Conservation (phyloP, 768 basidiomycete genomes). For the Suillus bovinus region DNA sequence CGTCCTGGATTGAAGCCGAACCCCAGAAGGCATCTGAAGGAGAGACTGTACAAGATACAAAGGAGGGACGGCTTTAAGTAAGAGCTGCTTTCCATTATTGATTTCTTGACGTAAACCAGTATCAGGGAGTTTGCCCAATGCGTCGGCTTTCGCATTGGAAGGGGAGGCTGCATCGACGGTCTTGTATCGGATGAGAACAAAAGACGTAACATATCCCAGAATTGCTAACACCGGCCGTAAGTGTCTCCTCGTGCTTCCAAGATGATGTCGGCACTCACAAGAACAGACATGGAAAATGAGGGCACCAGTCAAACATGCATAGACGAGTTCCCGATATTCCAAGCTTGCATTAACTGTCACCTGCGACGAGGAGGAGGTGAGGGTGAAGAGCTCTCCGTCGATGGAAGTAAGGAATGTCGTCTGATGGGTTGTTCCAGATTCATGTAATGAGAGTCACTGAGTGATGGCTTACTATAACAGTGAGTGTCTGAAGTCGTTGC, state of each 20-base stretch:
- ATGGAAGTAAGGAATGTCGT: conserved; percentile 30
- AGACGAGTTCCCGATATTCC: conserved; percentile 24
- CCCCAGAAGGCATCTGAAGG: background rate
- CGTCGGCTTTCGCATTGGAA: background rate
- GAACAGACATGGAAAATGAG: conserved; percentile 32
- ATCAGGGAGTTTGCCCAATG: too few species aligned
- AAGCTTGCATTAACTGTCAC: conserved; percentile 15
- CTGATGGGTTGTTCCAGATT: conserved; percentile 14
- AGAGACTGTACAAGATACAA: background rate
- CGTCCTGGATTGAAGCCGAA: background rate
- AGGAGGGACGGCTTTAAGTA: background rate
- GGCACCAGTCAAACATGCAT: conserved; percentile 32
- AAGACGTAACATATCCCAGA: conserved; percentile 30
- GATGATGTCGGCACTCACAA: conserved; percentile 17
- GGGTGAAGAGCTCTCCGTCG: conserved; percentile 30
- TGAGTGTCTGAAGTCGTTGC: conserved; percentile 29
- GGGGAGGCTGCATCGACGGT: conserved; percentile 16
- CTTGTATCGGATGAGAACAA: conserved; percentile 27
- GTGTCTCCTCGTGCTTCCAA: background rate
- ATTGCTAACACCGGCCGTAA: conserved; percentile 17
- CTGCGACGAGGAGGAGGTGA: conserved; percentile 23
- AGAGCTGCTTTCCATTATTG: background rate
- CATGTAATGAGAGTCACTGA: background rate
- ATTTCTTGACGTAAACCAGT: background rate
- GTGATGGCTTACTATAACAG: conserved; percentile 22